These are phyloP conservation scores for Prunus mira DNA, from an alignment of 306 rosid genomes.

Conservation along the genomic window DNA sequence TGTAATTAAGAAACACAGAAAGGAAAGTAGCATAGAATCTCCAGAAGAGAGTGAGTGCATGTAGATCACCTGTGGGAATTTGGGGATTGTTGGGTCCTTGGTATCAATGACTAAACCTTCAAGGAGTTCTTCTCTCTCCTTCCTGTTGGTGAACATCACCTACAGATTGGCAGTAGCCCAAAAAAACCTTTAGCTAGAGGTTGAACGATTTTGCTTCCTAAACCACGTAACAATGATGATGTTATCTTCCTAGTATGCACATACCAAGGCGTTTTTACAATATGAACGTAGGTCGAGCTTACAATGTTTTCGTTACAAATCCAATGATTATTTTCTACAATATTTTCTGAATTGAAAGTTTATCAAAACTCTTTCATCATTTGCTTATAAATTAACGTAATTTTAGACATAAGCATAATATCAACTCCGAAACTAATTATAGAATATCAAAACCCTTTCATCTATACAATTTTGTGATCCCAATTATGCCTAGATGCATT, in stretches of 20 bases:
- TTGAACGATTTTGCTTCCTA: neutral
- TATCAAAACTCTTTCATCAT: too few relatives aligned
- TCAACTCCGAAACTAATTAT: too few relatives aligned
- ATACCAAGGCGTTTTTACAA: neutral
- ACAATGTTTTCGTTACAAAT: too few relatives aligned
- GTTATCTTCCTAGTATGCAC: neutral
- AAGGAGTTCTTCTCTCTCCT: constrained; percentile 74
- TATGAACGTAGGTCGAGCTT: too few relatives aligned
- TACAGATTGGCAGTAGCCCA: constrained; percentile 6
- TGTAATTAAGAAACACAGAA: neutral
- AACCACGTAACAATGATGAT: neutral
- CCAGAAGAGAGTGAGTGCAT: neutral
- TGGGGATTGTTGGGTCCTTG: constrained; percentile 48
- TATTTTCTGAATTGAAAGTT: too few relatives aligned
- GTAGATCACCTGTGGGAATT: constrained; percentile 56
- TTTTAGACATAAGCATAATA: too few relatives aligned
- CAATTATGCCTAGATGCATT: too few relatives aligned
- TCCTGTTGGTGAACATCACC: constrained; percentile 89
- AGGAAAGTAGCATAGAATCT: neutral
- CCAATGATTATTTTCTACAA: too few relatives aligned
- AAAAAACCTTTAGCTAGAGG: neutral
- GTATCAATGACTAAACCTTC: constrained; percentile 57
- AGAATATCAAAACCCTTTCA: too few relatives aligned
- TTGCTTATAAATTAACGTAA: too few relatives aligned
- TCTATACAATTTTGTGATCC: too few relatives aligned